Evolutionary conservation across 495 filamentous ascomycete species (phyloP), one percentile per base, ranked within the genome.

Genomic region (Penicillium arizonense): DNA sequence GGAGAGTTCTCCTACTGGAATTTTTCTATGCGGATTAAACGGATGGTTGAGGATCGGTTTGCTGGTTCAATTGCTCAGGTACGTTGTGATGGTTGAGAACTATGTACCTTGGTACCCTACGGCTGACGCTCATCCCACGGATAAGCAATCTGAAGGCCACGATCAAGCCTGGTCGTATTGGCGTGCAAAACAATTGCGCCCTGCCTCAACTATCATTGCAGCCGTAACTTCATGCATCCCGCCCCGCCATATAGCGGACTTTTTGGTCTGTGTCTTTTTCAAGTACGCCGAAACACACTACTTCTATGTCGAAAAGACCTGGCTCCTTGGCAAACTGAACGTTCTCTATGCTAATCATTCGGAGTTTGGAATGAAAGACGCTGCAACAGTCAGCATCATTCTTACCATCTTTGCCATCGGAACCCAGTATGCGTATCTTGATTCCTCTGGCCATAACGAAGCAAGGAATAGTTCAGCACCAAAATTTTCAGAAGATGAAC

Each of bases 1-100:
- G 71, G 71, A 0, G 71, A 74, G 39, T 72, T 71, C 47, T 74
- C 71, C 2, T 69, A 72, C 43, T 69, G 70, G 65, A 72, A 72
- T 38, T 72, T 74, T 47, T 68, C 67, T n/a, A 69, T 66, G 69
- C 63, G 67, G 13, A 52, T 69, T 13, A 67, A 70, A 47, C 57
- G 57, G 10, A 11, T 34, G 11, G 12, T 5, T 20, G n/a, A 11
- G 34, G 21, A n/a, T 10, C n/a, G n/a, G n/a, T n/a, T n/a, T n/a
- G n/a, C n/a, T n/a, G n/a, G n/a, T n/a, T n/a, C n/a, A n/a, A n/a
- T n/a, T n/a, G n/a, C n/a, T n/a, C n/a, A n/a, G n/a, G n/a, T n/a
- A n/a, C n/a, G n/a, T n/a, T n/a, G n/a, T n/a, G n/a, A n/a, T n/a
- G n/a, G n/a, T n/a, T n/a, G n/a, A n/a, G n/a, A n/a, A n/a, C n/a